Percentiles rank a stretch among this genome's conserved stretches.
Evolutionary conservation across 208 protist species (phyloP).

Genomic region (Porcisia deanei): DNA sequence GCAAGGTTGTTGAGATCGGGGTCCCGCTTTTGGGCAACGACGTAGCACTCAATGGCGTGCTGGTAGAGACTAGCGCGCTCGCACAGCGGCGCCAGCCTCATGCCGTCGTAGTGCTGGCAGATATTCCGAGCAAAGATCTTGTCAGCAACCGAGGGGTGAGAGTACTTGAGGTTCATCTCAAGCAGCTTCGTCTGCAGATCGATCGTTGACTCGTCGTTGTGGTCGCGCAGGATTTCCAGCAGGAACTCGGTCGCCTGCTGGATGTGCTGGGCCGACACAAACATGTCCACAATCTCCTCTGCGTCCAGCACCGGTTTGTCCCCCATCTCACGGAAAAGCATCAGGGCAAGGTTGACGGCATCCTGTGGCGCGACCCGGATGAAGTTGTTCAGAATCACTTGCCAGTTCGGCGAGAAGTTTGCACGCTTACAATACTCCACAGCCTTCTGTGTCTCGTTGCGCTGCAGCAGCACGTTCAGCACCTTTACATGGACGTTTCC

Average conservation of each 20-base stretch:
- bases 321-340: conserved; percentile 88
- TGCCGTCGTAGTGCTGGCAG: conserved; percentile 98
- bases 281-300: conserved; percentile 95
- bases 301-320: conserved; percentile 78
- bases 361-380: conserved; percentile 91
- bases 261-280: conserved; percentile 95
- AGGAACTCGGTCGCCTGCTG: conserved; percentile 98
- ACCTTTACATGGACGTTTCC: conserved; percentile 94
- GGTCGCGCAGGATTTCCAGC: conserved; percentile 95
- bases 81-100: conserved; percentile 96
- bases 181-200: conserved; percentile 99
- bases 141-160: conserved; percentile 97
- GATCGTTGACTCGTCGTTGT: conserved; percentile 90
- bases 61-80: conserved; percentile 98
- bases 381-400: conserved; percentile 93
- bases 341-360: conserved; percentile 92
- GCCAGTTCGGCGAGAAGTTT: conserved; percentile 96
- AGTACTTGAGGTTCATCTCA: conserved; percentile 99
- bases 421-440: conserved; percentile 97
- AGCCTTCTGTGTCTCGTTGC: conserved; percentile 97
- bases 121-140: conserved; percentile 97
- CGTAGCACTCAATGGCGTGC: conserved; percentile 98
- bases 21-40: conserved; percentile 78
- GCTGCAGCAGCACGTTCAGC: conserved; percentile 93
- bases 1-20: conserved; percentile 87